Evolutionary conservation across 306 rosid species (phyloP), one percentile per base, ranked within the genome.

Genomic region (Quercus suber): DNA sequence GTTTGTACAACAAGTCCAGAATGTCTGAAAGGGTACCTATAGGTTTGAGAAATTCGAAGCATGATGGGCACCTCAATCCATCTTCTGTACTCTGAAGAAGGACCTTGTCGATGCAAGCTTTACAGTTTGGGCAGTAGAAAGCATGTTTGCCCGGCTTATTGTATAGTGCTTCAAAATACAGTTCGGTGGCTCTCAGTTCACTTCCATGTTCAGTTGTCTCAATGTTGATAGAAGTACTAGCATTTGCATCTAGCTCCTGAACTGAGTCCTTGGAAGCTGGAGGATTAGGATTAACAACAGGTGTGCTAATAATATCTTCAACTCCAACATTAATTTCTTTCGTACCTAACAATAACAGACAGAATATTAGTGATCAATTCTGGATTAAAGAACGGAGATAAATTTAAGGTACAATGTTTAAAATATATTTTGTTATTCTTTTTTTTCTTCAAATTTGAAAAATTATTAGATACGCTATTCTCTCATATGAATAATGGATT

Each of bases 111-210:
- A 93, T 90, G 80, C 98, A 91, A 78, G 90, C 49, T 2, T 81
- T 86, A 71, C 98, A 93, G 49, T 89, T 86, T 4, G 98, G 98
- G 74, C 98, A 93, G 51, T 88, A 89, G 74, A 91, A 93, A 61
- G 84, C 89, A 80, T 87, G 92, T 23, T 86, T 43, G 3, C 84
- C 89, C n/a, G 85, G 86, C 84, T 78, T 89, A 31, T 90, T 71
- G 77, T 65, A 88, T 15, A 91, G 77, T 25, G 77, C 82, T 57
- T 86, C 92, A 64, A 93, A 84, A 78, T 79, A 67, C 15, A 93
- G 77, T 58, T 72, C 71, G 25, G 27, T 84, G 49, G 77, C 84
- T 35, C 28, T 31, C 80, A 69, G 64, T 77, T 76, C 84, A 77
- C 6, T 82, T 52, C 19, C 76, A 79, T 28, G 45, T 60, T 69